Conservation (phyloP, 345 rosid genomes). For the Linum tenue region DNA sequence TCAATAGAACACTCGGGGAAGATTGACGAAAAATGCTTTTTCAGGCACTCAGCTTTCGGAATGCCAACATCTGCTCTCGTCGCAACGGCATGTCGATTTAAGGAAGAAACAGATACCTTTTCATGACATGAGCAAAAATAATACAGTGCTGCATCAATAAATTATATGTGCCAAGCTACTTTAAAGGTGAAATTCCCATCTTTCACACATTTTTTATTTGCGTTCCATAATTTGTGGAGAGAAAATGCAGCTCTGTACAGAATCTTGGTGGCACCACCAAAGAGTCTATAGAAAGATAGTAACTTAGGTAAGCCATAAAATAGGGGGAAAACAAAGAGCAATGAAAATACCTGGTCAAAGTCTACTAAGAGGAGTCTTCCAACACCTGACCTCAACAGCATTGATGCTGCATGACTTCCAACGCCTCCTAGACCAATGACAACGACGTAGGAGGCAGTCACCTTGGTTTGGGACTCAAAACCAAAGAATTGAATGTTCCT, state of each 20-base stretch:
- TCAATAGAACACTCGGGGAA: conserved; percentile 76
- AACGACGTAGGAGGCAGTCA: conserved; percentile 76
- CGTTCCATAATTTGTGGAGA: no score
- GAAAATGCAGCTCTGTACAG: no score
- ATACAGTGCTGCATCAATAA: neutral
- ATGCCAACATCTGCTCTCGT: conserved; percentile 93
- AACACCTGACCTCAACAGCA: conserved; percentile 94
- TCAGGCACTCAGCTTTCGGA: conserved; percentile 80
- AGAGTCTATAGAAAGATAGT: neutral
- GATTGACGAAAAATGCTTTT: conserved; percentile 80
- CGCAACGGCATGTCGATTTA: conserved; percentile 93
- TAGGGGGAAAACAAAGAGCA: neutral
- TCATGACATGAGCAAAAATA: conserved; percentile 1
- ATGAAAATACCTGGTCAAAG: conserved; percentile 70
- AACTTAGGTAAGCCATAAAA: neutral
- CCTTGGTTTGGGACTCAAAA: conserved; percentile 59
- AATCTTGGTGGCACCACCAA: no score
- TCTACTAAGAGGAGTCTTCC: conserved; percentile 86
- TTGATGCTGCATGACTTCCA: conserved; percentile 93
- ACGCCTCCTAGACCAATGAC: conserved; percentile 98
- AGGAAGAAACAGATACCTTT: conserved; percentile 92
- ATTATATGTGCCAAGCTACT: neutral
- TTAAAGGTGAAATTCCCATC: no score
- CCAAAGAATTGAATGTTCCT: conserved; percentile 98
- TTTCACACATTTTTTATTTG: no score